A percentile compares a stretch with the other conserved stretches of the same genome.
Conservation (phyloP, 2,329 filamentous ascomycete genomes). For the Ophiocordyceps unilateralis region DNA sequence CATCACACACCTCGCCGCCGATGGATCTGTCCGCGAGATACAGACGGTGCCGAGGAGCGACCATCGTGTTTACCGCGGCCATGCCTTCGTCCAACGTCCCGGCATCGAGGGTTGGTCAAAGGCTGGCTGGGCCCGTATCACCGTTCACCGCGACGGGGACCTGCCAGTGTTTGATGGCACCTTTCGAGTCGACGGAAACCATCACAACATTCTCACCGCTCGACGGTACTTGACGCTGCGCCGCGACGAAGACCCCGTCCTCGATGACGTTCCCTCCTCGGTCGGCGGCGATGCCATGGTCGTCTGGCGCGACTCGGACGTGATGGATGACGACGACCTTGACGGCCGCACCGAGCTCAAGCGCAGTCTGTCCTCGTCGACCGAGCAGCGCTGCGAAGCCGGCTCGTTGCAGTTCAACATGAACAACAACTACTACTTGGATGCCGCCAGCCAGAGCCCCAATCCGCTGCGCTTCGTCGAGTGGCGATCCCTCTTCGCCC, state of each 20-base stretch:
- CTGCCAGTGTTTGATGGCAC: conserved; percentile 77
- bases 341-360: conserved; percentile 43
- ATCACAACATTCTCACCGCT: conserved; percentile 72
- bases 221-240: conserved; percentile 58
- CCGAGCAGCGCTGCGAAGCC: conserved; percentile 44
- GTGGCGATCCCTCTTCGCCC: conserved; percentile 51
- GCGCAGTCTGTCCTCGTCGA: conserved; percentile 25
- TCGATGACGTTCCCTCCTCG: conserved; percentile 22
- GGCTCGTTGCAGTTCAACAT: conserved; percentile 71
- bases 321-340: conserved; percentile 21
- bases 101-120: conserved; percentile 52
- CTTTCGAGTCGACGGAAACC: conserved; percentile 63
- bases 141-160: conserved; percentile 57
- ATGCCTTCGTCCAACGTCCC: conserved; percentile 49
- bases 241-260: conserved; percentile 51
- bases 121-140: conserved; percentile 75
- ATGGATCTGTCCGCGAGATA: conserved; percentile 50
- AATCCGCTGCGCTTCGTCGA: conserved; percentile 42
- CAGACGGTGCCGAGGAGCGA: conserved; percentile 55
- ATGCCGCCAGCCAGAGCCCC: conserved; percentile 41
- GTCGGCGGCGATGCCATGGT: conserved; percentile 59
- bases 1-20: conserved; percentile 51
- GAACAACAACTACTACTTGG: conserved; percentile 25
- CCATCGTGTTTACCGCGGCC: conserved; percentile 74
- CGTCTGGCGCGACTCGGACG: conserved; percentile 81